phyloP scores from a whole-genome alignment of 495 filamentous ascomycete genomes.

The Neurospora hispaniola region DNA sequence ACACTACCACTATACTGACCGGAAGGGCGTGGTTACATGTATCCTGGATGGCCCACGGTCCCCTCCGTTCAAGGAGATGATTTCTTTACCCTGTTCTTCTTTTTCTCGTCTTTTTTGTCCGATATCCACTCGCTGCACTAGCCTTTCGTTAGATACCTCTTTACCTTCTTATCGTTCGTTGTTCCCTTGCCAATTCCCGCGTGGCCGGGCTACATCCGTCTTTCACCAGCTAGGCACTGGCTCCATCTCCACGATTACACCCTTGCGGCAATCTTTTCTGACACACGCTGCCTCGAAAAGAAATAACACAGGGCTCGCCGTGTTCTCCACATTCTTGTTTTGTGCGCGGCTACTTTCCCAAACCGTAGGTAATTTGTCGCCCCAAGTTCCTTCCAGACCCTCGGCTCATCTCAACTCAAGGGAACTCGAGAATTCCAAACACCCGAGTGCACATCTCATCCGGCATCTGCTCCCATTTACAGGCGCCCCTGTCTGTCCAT shows the following conservation, averaged over 20 bases:
- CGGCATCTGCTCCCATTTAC: constrained; percentile 5
- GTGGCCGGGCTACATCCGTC: not conserved
- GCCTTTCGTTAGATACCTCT: constrained; percentile 7
- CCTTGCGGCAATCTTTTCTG: constrained; percentile 30
- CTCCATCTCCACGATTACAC: constrained; percentile 14
- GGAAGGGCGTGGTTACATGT: not conserved
- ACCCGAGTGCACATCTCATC: not conserved
- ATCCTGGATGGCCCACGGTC: constrained; percentile 1
- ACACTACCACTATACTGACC: too few relatives aligned
- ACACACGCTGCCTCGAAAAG: constrained; percentile 28
- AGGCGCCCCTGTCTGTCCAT: constrained; percentile 1
- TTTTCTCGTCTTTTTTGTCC: constrained; percentile 1
- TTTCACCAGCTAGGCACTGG: constrained; percentile 1
- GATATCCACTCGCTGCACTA: constrained; percentile 8
- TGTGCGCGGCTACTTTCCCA: constrained; percentile 22
- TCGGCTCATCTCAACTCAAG: constrained; percentile 3
- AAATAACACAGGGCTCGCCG: constrained; percentile 23
- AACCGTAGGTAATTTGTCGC: constrained; percentile 17
- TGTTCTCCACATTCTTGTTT: constrained; percentile 24
- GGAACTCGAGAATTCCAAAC: not conserved
- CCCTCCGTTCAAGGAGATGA: not conserved
- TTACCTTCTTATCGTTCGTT: constrained; percentile 9
- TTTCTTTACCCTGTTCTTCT: constrained; percentile 1
- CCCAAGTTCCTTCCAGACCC: constrained; percentile 13
- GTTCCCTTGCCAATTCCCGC: constrained; percentile 5